Percentiles rank a stretch among this genome's conserved stretches.
These are phyloP conservation scores for Choanephora cucurbitarum DNA, from an alignment of 371 early-diverging fungal genomes.

Conservation along the genomic window DNA sequence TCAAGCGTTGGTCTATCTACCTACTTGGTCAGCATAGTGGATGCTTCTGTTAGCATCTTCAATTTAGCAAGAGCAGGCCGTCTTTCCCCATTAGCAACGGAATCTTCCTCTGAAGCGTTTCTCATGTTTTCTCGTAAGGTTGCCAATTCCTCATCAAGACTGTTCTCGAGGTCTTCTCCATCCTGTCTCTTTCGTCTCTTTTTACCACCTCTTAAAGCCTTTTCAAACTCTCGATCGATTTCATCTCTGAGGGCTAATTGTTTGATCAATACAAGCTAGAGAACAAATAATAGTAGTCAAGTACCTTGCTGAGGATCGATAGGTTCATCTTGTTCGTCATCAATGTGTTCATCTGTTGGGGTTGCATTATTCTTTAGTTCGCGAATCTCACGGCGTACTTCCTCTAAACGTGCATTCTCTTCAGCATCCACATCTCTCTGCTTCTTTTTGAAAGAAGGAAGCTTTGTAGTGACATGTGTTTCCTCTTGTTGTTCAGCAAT, in stretches of 20 bases:
- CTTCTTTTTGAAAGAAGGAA: conserved; percentile 51
- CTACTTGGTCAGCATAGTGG: conserved; percentile 70
- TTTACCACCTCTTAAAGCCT: conserved; percentile 63
- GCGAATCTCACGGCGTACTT: conserved; percentile 38
- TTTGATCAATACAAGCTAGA: too few relatives aligned
- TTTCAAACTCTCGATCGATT: conserved; percentile 63
- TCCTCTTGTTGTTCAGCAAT: conserved; percentile 1
- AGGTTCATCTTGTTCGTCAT: conserved; percentile 25
- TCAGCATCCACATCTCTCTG: conserved; percentile 32
- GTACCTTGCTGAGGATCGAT: conserved; percentile 43
- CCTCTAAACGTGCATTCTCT: conserved; percentile 38
- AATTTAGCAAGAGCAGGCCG: conserved; percentile 86
- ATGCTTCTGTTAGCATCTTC: conserved; percentile 75
- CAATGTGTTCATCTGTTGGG: conserved; percentile 17
- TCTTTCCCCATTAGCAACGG: conserved; percentile 70
- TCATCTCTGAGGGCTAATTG: conserved; percentile 52
- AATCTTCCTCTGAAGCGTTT: conserved; percentile 77
- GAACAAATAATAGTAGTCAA: too few relatives aligned
- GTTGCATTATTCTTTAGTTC: conserved; percentile 21
- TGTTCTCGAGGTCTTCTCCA: conserved; percentile 62
- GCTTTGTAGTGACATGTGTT: conserved; percentile 15
- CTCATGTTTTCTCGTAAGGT: conserved; percentile 80
- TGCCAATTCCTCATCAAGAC: conserved; percentile 66
- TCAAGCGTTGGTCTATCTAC: too few relatives aligned
- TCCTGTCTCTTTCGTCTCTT: conserved; percentile 64